Base-by-base conservation (phyloP, 176 grass and related monocot genomes). In the Olyra latifolia region DNA sequence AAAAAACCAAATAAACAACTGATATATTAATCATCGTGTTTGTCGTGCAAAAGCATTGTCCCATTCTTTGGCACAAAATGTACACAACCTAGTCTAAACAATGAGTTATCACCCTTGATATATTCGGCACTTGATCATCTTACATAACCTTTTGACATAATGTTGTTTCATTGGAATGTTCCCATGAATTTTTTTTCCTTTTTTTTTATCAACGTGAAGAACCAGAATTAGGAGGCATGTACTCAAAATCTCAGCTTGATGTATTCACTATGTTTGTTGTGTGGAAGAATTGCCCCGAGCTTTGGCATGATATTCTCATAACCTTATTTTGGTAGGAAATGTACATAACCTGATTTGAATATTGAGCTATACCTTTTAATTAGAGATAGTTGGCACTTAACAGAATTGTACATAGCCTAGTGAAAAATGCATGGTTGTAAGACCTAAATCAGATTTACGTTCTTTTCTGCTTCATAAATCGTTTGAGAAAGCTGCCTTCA, bases 321-420 rank as follows among this genome's bases (percentile, higher is more conserved):
- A 47, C 45, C 5, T 13, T 10, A 46, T 46, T 47, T 60, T 64
- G 9, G 57, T 45, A 41, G n/a, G 15, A 63, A 85, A 24, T 30
- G 30, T n/a, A 10, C 1, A n/a, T 1, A 50, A 32, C 42, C 4
- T 75, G 0, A 53, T 87, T 44, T 25, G 7, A 8, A 58, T 32
- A 73, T 39, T 80, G 43, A 74, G 16, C 27, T 48, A 11, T 39
- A 14, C 16, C 44, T 5, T 39, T 42, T 48, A 28, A 68, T 45
- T 30, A 53, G 44, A 32, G 29, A 69, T 20, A 62, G 15, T 43
- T 76, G 9, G 27, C 78, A 70, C n/a, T 49, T 54, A 32, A 35
- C 57, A 32, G 11, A 82, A 75, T 35, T 82, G 32, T 32, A 20
- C 35, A 45, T 52, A 48, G 56, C 22, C 69, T 75, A 66, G 10